Conservation (phyloP, 2,329 filamentous ascomycete genomes). For the Elsinoe ampelina region DNA sequence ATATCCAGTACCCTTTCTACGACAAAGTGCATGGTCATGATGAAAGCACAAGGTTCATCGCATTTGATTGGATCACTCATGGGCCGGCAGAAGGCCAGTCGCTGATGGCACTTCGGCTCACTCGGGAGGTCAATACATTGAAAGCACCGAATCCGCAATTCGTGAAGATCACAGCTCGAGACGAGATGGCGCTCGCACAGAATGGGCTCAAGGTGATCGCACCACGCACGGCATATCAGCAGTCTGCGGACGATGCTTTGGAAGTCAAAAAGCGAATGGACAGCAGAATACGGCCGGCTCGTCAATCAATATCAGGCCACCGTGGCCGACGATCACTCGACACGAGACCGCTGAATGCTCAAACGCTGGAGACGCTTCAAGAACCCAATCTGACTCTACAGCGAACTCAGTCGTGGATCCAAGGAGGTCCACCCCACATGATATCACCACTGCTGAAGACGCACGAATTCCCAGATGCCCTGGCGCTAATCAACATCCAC, state of each 20-base stretch:
- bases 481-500: slow-evolving; percentile 26
- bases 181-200: slow-evolving; percentile 29
- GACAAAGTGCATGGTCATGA: slow-evolving; percentile 34
- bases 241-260: slow-evolving; percentile 13
- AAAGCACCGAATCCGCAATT: slow-evolving; percentile 37
- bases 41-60: slow-evolving; percentile 44
- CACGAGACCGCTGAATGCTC: slow-evolving; percentile 7
- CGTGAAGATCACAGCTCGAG: slow-evolving; percentile 35
- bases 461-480: slow-evolving; percentile 12
- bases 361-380: slow-evolving; percentile 5
- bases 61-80: slow-evolving; percentile 51
- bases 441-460: slow-evolving; percentile 8
- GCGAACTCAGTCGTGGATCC: slow-evolving; percentile 10
- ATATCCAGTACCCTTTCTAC: slow-evolving; percentile 37
- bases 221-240: slow-evolving; percentile 2
- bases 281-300: slow-evolving; percentile 5
- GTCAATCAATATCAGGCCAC: slow-evolving; percentile 1
- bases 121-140: slow-evolving; percentile 42
- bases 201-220: slow-evolving; percentile 11
- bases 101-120: slow-evolving; percentile 44
- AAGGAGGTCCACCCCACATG: neutral
- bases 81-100: slow-evolving; percentile 40
- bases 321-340: slow-evolving; percentile 4
- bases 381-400: slow-evolving; percentile 6
- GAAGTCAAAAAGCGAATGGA: slow-evolving; percentile 11